phyloP scores from a whole-genome alignment of 2,329 filamentous ascomycete genomes.

The Colletotrichum plurivorum region DNA sequence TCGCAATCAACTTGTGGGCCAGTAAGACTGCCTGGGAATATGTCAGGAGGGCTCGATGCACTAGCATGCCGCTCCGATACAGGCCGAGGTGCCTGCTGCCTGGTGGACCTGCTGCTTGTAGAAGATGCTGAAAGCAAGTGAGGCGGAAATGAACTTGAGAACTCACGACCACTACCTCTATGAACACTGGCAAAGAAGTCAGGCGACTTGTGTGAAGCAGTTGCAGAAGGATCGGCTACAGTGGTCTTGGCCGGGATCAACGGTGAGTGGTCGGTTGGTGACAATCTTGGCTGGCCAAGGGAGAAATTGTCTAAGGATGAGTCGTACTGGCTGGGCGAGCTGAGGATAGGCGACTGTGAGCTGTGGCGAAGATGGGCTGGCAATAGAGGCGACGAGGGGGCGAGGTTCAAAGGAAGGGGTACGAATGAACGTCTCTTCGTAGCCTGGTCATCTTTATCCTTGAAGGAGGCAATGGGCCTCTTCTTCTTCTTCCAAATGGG shows the following conservation, averaged over 20 bases:
- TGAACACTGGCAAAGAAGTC: conserved; percentile 27
- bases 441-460: neutral
- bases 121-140: conserved; percentile 5
- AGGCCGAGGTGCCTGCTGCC: neutral
- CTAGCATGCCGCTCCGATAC: conserved; percentile 17
- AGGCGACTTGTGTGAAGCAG: neutral
- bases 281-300: conserved; percentile 1
- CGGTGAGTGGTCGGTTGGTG: neutral
- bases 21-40: conserved; percentile 15
- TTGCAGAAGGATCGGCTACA: neutral
- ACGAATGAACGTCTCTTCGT: conserved; percentile 24
- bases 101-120: neutral
- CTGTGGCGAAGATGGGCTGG: conserved; percentile 19
- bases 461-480: neutral
- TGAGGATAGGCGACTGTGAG: conserved; percentile 8
- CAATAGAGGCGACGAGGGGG: conserved; percentile 29
- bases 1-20: neutral
- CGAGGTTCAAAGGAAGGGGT: conserved; percentile 32
- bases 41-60: neutral
- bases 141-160: neutral
- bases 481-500: conserved; percentile 23
- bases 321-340: neutral
- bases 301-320: conserved; percentile 6
- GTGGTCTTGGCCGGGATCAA: conserved; percentile 1
- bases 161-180: conserved; percentile 6